Base-by-base conservation (phyloP, 2,329 filamentous ascomycete genomes). In the Gnomoniopsis sp. region DNA sequence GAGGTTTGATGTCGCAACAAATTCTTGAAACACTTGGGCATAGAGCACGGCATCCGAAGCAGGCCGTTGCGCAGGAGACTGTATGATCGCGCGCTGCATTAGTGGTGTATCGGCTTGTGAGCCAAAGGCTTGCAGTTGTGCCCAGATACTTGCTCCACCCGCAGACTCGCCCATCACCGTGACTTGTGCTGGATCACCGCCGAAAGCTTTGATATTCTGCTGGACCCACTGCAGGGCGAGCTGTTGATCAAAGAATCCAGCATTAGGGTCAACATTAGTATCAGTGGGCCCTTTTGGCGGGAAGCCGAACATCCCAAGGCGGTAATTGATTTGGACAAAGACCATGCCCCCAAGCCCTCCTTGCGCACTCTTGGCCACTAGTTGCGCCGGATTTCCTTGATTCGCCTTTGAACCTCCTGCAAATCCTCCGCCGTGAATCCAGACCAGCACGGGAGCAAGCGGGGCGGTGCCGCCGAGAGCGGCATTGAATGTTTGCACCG, bases 91-190 rank as follows among this genome's bases (percentile, higher is more conserved):
- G 38, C 38, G 38, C 12, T 62, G 64, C 8, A 51, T 57, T 66
- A 81, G 81, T 1, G 77, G 65, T 1, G 79, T 77, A 50, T 78
- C 71, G 11, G 71, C 65, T 6, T 66, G 69, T 2, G 78, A 78
- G 1, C 75, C 73, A 34, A 75, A 66, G 0, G 73, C 73, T 19
- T 76, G 72, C 8, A 82, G 68, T 50, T 81, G 79, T 55, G 81
- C 77, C 53, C 80, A 62, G 55, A 83, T 77, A 4, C 76, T 80
- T 1, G 76, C 75, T 1, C 76, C 80, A 14, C 76, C 76, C 10
- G 76, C 75, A 15, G 74, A 77, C 58, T 77, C 72, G 2, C 77
- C 77, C 69, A 72, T 75, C 19, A 74, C 74, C 2, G 72, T 76
- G 22, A 79, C 75, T 14, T 70, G 63, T 2, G 62, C 67, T 33